Conservation (phyloP, 2,329 filamentous ascomycete species). For the Coleophoma crateriformis region DNA sequence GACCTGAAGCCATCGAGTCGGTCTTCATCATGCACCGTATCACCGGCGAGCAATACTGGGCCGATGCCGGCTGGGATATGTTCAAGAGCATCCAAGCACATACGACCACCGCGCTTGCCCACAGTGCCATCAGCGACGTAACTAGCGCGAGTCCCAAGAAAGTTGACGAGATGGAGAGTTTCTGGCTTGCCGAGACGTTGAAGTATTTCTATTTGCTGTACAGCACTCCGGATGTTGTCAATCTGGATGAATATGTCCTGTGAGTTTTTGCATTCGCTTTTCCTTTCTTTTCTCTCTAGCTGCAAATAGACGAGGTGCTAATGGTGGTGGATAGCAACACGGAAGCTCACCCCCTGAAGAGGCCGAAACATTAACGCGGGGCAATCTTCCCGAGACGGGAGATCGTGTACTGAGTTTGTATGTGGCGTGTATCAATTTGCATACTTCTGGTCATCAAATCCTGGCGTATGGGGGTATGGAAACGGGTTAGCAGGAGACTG, state of each 20-base stretch:
- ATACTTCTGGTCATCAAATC: no score
- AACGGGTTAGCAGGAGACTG: no score
- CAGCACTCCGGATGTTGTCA: slow-evolving; percentile 42
- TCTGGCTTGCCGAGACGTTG: slow-evolving; percentile 60
- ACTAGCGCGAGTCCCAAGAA: slow-evolving; percentile 14
- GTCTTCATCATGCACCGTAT: slow-evolving; percentile 53
- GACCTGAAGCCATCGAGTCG: slow-evolving; percentile 63
- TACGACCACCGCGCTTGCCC: slow-evolving; percentile 34
- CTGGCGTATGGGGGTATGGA: no score
- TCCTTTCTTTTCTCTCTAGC: no score
- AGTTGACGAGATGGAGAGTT: slow-evolving; percentile 52
- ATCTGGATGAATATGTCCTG: slow-evolving; percentile 56
- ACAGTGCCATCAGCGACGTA: slow-evolving; percentile 38
- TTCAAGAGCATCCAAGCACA: slow-evolving; percentile 37
- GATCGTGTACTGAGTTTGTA: no score
- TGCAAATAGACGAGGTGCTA: no score
- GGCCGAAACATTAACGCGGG: slow-evolving; percentile 30
- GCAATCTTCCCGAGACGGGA: no score
- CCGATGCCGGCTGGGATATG: slow-evolving; percentile 42
- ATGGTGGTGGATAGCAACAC: no score
- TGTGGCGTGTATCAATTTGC: no score
- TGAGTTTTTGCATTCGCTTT: slow-evolving; percentile 10
- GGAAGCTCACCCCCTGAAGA: slow-evolving; percentile 21
- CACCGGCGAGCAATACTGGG: slow-evolving; percentile 25
- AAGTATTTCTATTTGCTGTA: slow-evolving; percentile 58